Evolutionary conservation across 495 filamentous ascomycete genomes (phyloP), one percentile per base, ranked within the genome.

Genomic region (Pyrenula aspistea): DNA sequence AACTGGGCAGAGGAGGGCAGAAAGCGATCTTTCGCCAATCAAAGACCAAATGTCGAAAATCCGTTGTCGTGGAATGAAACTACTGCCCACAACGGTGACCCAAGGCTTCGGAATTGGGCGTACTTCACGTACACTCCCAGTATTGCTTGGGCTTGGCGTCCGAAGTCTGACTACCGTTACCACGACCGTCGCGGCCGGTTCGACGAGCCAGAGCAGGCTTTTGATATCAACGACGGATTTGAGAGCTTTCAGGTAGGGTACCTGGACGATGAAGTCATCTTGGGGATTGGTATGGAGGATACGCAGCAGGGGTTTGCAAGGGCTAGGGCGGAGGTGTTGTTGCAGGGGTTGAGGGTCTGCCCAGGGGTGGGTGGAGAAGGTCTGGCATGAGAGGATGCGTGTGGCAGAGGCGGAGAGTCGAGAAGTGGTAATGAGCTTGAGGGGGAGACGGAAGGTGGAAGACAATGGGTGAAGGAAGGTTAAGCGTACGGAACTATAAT

Each of bases 51-150:
- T 19, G 11, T 48, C 42, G 11, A 11, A 48, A 11, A 19, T 19
- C 42, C 11, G 19, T 11, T 19, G 19, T 48, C 42, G 11, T n/a
- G n/a, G n/a, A 48, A 48, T 19, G 19, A 11, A 48, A 48, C 42
- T 19, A 48, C 42, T 19, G 11, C 42, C 42, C 11, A 48, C 11
- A 48, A 11, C 42, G 42, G 11, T 11, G 19, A 48, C 11, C 42
- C 42, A 11, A 11, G 42, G 19, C 10, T 4, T 21, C 4, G 31
- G 31, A 52, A 61, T 31, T 73, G 70, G 70, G 70, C 67, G 0
- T 63, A 63, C 25, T 71, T 73, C 56, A 72, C 70, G 2, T 72
- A 73, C 56, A 71, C 70, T 22, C 68, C 70, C 2, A 68, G 66
- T 31, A 68, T 72, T 15, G 64, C 66, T 2, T 73, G 65, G 49